A percentile compares a stretch with the other conserved stretches of the same genome.
These are phyloP conservation scores for Acephala macrosclerotiorum DNA, from an alignment of 2,329 filamentous ascomycete genomes.

Conservation along the genomic window DNA sequence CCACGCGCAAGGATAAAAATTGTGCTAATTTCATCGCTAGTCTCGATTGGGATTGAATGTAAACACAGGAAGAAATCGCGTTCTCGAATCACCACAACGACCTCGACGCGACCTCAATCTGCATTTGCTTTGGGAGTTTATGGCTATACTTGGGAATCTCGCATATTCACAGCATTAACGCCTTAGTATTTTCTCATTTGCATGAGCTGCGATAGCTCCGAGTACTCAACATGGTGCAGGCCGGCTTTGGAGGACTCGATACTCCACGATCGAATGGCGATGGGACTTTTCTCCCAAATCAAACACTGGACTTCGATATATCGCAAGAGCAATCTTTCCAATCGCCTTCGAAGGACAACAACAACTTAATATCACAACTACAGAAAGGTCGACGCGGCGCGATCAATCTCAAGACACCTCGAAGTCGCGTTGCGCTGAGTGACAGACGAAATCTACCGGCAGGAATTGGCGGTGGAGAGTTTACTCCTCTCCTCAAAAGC, in stretches of 20 bases:
- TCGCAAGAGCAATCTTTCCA: slow-evolving; percentile 89
- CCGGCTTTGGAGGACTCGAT: slow-evolving; percentile 73
- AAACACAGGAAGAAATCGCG: slow-evolving; percentile 39
- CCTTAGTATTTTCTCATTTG: slow-evolving; percentile 30
- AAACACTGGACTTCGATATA: slow-evolving; percentile 76
- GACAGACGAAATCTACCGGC: slow-evolving; percentile 76
- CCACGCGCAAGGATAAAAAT: slow-evolving; percentile 8
- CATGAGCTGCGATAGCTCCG: slow-evolving; percentile 32
- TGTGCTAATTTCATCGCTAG: slow-evolving; percentile 20
- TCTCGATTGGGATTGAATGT: slow-evolving; percentile 26
- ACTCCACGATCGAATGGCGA: slow-evolving; percentile 88
- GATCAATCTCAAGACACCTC: slow-evolving; percentile 74
- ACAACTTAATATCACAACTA: slow-evolving; percentile 78
- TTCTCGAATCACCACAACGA: slow-evolving; percentile 22
- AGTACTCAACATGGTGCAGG: slow-evolving; percentile 62
- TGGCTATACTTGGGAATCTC: slow-evolving; percentile 37
- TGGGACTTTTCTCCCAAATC: slow-evolving; percentile 77
- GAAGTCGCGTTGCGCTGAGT: slow-evolving; percentile 70
- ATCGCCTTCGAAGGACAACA: slow-evolving; percentile 77
- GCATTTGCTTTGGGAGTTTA: slow-evolving; percentile 41
- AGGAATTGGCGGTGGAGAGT: slow-evolving; percentile 73
- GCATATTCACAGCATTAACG: slow-evolving; percentile 35
- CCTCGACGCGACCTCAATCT: slow-evolving; percentile 22
- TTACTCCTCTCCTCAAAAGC: slow-evolving; percentile 91
- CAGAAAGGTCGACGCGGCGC: slow-evolving; percentile 65